Base-by-base conservation (phyloP, 495 filamentous ascomycete species). In the Hyaloscypha variabilis region DNA sequence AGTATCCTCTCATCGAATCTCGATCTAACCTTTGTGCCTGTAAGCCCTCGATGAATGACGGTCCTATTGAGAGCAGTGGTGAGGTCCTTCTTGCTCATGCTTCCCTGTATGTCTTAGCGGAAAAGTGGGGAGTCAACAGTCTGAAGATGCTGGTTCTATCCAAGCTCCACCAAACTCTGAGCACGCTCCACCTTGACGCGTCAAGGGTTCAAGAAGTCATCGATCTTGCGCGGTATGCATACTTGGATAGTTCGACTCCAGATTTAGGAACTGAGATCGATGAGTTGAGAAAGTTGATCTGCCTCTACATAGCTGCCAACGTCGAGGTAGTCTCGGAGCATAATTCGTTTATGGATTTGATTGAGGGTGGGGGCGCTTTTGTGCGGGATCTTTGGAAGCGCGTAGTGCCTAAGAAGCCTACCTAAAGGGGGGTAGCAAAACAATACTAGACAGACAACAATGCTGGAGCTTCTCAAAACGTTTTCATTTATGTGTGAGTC, bases 271-370 rank as follows among this genome's bases (percentile, higher is more conserved):
- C 56, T 60, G 26, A 60, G 14, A 66, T 60, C 13, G 42, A 60
- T 36, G 63, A 42, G 25, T 60, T 66, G 56, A 66, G 55, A 66
- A 58, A 60, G 56, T 60, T 66, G 28, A 60, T 66, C 42, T 66
- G 8, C 46, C 46, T 60, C 8, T 66, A 66, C 25, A 58, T 66
- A 46, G 46, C 54, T 65, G 28, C 54, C 28, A 65, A 59, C 54
- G 19, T 58, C 29, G 34, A 65, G 34, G 29, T 65, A 59, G 34
- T 60, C 24, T 59, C 63, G 42, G 53, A 65, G 34, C 31, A 65
- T 65, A 60, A 21, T 59, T 59, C 26, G 54, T 65, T 65, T 52
- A 52, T 65, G 34, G 55, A 58, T 21, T 60, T 65, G 31, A 65
- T 65, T 65, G 39, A 60, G 25, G 54, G 39, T 51, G 54, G 54